Evolutionary conservation across 2,329 filamentous ascomycete genomes (phyloP), one percentile per base, ranked within the genome.

Genomic region (Elsinoe australis): DNA sequence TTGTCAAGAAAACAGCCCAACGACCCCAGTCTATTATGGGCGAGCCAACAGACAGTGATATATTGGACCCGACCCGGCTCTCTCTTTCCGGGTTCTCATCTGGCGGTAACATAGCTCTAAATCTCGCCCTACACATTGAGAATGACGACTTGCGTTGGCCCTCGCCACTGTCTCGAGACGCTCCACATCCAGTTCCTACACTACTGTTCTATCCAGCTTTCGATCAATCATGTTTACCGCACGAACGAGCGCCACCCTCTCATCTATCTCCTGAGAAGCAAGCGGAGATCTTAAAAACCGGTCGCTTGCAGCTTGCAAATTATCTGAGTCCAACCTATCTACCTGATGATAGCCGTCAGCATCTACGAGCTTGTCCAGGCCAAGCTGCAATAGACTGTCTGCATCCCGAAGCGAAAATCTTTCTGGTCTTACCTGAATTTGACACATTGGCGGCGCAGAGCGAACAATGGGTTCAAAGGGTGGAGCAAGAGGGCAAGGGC

Each of bases 51-150:
- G 9, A n/a, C 41, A 48, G 44, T n/a, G 35, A 47, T 6, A 54
- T 60, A 31, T 61, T 70, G 5, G 69, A 73, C 53, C 58, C 64
- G 4, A 57, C 58, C 1, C 62, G 62, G 4, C 62, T 72, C 3
- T 60, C 62, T 15, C 61, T 72, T 18, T 68, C 67, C 2, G 70
- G 70, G 15, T 71, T 71, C 56, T 69, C 66, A 21, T 65, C 65
- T 9, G 70, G 70, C 24, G 70, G 68, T 15, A 72, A 72, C 50
- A 65, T 73, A n/a, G 70, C 69, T 0, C 56, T 72, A 38, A 69
- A 70, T 51, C 63, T 68, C 56, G 66, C 61, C 12, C 52, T 68
- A 2, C 61, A 59, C 18, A 60, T 65, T 4, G 32, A 52, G 8
- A 60, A 61, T 26, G 58, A 56, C 5, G 54, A 59, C 2, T 46